A percentile compares a stretch with the other conserved stretches of the same genome.
These are phyloP conservation scores for Hibiscus syriacus DNA, from an alignment of 345 rosid species.

Conservation along the genomic window DNA sequence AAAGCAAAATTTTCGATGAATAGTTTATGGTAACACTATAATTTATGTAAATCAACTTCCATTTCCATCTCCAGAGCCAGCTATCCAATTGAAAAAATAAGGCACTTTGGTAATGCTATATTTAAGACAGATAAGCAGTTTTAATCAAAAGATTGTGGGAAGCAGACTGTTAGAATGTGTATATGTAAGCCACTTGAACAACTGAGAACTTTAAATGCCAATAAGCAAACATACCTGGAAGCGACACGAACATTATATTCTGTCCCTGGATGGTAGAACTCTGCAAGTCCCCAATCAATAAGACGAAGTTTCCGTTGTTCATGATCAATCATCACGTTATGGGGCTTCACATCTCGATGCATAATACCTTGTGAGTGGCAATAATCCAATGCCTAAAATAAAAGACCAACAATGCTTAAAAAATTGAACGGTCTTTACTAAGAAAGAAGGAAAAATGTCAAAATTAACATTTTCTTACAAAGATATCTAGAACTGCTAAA, in stretches of 20 bases:
- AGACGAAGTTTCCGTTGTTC: slow-evolving; percentile 89
- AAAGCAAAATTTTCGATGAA: neutral
- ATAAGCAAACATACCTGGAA: too few relatives aligned
- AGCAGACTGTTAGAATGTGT: too few relatives aligned
- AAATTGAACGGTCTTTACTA: neutral
- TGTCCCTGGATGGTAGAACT: too few relatives aligned
- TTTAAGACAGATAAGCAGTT: too few relatives aligned
- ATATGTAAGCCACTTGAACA: too few relatives aligned
- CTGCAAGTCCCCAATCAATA: too few relatives aligned
- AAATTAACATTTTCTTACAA: neutral
- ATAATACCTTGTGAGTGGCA: slow-evolving; percentile 98
- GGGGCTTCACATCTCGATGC: slow-evolving; percentile 99
- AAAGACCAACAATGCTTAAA: neutral
- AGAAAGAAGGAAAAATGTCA: neutral
- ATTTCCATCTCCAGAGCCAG: too few relatives aligned
- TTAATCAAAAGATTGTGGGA: too few relatives aligned
- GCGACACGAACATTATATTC: too few relatives aligned
- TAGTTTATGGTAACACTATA: neutral
- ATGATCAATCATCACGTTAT: slow-evolving; percentile 98
- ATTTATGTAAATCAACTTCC: neutral
- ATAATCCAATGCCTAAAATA: slow-evolving; percentile 77
- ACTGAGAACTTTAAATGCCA: too few relatives aligned
- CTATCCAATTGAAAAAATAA: neutral
- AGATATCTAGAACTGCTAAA: neutral
- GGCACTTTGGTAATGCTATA: neutral